phyloP scores from a whole-genome alignment of 257 asterid genomes.

The Solanum clarkiae region DNA sequence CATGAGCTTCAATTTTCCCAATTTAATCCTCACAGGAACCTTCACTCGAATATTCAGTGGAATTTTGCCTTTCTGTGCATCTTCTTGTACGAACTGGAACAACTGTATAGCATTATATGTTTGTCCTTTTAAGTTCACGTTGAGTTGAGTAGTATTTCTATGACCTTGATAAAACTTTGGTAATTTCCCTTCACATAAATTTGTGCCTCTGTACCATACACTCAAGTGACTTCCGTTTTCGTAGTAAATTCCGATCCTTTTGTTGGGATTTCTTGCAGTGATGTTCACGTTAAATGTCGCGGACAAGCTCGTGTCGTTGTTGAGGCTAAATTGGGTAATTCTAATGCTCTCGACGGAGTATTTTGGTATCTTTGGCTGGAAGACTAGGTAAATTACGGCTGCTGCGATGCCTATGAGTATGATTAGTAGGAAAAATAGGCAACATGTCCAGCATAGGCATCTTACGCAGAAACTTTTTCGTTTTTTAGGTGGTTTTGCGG shows the following conservation, averaged over 20 bases:
- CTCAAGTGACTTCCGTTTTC: conserved; percentile 54
- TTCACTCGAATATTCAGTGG: conserved; percentile 27
- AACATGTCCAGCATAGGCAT: conserved; percentile 60
- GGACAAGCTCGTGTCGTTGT: conserved; percentile 38
- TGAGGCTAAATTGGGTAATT: conserved; percentile 31
- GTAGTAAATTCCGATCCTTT: conserved; percentile 69
- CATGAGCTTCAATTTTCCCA: conserved; percentile 66
- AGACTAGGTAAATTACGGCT: conserved; percentile 53
- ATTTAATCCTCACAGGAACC: conserved; percentile 71
- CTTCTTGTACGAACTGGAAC: conserved; percentile 36
- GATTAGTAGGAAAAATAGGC: conserved; percentile 24
- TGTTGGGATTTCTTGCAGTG: conserved; percentile 75
- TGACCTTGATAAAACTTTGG: conserved; percentile 90
- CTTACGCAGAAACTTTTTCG: conserved; percentile 27
- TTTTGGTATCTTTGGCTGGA: conserved; percentile 58
- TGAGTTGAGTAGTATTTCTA: conserved; percentile 59
- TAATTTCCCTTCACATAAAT: conserved; percentile 61
- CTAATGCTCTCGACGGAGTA: conserved; percentile 61
- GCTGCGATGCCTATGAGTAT: conserved; percentile 43
- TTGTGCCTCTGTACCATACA: conserved; percentile 46
- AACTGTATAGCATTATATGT: conserved; percentile 45
- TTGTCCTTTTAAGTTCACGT: conserved; percentile 45
- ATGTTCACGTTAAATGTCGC: conserved; percentile 55
- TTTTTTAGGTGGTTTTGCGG: conserved; percentile 29
- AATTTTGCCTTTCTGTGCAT: background rate